These are phyloP conservation scores for Leishmania turanica DNA, from an alignment of 208 protist genomes.

Conservation along the genomic window DNA sequence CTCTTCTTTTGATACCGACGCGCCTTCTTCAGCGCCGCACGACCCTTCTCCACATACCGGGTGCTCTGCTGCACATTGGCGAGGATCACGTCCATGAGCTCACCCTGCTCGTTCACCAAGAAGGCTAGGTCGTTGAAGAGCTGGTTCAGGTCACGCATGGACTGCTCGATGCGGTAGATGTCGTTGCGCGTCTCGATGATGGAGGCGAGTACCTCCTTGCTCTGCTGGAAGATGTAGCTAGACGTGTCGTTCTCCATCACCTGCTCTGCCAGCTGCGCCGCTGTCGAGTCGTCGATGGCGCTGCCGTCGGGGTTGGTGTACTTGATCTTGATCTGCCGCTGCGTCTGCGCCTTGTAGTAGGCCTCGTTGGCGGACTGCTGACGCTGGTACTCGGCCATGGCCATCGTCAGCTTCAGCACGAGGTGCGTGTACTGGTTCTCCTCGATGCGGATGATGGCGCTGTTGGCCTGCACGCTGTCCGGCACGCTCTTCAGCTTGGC, in stretches of 20 bases:
- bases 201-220: conserved; percentile 80
- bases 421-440: conserved; percentile 86
- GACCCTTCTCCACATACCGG: conserved; percentile 64
- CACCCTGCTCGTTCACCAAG: conserved; percentile 88
- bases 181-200: conserved; percentile 91
- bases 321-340: conserved; percentile 93
- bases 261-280: conserved; percentile 69
- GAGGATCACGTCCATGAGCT: conserved; percentile 86
- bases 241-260: conserved; percentile 82
- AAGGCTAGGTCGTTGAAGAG: conserved; percentile 91
- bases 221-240: conserved; percentile 89
- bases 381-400: conserved; percentile 70
- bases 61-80: conserved; percentile 69
- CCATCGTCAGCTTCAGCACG: conserved; percentile 39
- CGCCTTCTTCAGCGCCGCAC: conserved; percentile 72
- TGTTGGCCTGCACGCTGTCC: conserved; percentile 62
- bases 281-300: conserved; percentile 74
- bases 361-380: conserved; percentile 64
- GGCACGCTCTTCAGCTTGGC: conserved; percentile 67
- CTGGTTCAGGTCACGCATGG: conserved; percentile 87
- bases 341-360: conserved; percentile 76
- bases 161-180: conserved; percentile 89
- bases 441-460: conserved; percentile 83
- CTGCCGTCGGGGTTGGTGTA: conserved; percentile 83
- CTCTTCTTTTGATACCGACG: conserved; percentile 81